Evolutionary conservation across 129 eudicot genomes (phyloP).

Genomic region (Pseudognaphalium luteoalbum): DNA sequence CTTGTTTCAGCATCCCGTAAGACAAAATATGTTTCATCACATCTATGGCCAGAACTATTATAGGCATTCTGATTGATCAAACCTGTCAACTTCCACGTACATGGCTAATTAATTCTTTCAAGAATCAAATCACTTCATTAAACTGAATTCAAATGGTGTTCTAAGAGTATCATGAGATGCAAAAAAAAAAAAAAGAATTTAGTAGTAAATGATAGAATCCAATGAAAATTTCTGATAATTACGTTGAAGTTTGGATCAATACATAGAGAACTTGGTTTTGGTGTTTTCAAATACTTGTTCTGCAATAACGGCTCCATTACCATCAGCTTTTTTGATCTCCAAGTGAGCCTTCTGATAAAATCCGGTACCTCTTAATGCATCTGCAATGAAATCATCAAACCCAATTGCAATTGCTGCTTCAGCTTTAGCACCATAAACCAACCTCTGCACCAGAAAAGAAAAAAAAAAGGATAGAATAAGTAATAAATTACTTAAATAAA

Average conservation of each 20-base stretch:
- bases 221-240: not conserved
- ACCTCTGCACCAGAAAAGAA: conserved; percentile 45
- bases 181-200: not conserved
- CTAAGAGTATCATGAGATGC: not conserved
- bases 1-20: not conserved
- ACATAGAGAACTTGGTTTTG: conserved; percentile 50
- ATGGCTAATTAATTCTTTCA: not conserved
- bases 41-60: conserved; percentile 1
- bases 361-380: conserved; percentile 85
- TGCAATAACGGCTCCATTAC: conserved; percentile 54
- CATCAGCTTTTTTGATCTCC: conserved; percentile 79
- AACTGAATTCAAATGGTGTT: not conserved
- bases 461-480: not conserved
- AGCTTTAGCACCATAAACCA: conserved; percentile 83
- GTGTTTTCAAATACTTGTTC: conserved; percentile 88
- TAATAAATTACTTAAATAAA: not conserved
- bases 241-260: not conserved
- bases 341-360: conserved; percentile 63
- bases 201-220: conserved; percentile 1
- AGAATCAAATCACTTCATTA: conserved; percentile 4
- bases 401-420: conserved; percentile 86
- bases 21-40: not conserved
- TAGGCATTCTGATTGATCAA: not conserved
- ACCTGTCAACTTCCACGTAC: not conserved
- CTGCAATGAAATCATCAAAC: conserved; percentile 68